A percentile compares a stretch with the other conserved stretches of the same genome.
phyloP scores from a whole-genome alignment of 2,329 filamentous ascomycete genomes.

The Penicillium fuscoglaucum region DNA sequence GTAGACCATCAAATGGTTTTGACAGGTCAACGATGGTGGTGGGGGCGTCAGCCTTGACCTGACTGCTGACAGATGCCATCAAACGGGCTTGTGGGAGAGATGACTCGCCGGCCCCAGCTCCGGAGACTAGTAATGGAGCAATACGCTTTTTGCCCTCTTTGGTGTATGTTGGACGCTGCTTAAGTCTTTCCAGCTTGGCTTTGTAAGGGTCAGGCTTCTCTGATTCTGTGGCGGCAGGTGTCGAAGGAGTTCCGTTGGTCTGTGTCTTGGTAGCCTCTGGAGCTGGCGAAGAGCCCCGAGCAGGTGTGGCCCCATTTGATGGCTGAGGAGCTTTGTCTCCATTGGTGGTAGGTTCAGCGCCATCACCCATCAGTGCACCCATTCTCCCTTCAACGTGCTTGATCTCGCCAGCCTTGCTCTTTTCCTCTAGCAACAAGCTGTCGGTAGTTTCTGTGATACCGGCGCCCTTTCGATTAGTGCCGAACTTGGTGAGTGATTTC shows the following conservation, averaged over 20 bases:
- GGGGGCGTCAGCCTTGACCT: conserved; percentile 68
- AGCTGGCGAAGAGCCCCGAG: conserved; percentile 34
- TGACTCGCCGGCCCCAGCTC: conserved; percentile 80
- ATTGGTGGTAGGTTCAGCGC: conserved; percentile 56
- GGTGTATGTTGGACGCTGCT: conserved; percentile 88
- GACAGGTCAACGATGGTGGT: conserved; percentile 85
- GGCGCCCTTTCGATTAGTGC: conserved; percentile 80
- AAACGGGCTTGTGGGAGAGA: conserved; percentile 87
- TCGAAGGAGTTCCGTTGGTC: conserved; percentile 38
- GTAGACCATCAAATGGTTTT: conserved; percentile 89
- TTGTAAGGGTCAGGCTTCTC: conserved; percentile 55
- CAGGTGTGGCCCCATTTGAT: conserved; percentile 49
- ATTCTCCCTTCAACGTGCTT: conserved; percentile 90
- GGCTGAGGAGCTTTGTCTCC: conserved; percentile 40
- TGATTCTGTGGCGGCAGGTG: conserved; percentile 35
- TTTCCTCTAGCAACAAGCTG: conserved; percentile 80
- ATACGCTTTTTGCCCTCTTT: conserved; percentile 98
- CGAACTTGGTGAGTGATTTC: conserved; percentile 88
- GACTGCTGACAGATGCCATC: conserved; percentile 70
- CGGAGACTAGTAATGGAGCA: conserved; percentile 85
- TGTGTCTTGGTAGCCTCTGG: conserved; percentile 37
- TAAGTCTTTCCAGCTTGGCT: conserved; percentile 67
- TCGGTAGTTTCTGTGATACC: conserved; percentile 93
- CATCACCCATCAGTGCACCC: conserved; percentile 97
- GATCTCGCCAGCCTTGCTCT: conserved; percentile 86